phyloP scores from a whole-genome alignment of 78 protist genomes.

The Monosiga brevicollis region DNA sequence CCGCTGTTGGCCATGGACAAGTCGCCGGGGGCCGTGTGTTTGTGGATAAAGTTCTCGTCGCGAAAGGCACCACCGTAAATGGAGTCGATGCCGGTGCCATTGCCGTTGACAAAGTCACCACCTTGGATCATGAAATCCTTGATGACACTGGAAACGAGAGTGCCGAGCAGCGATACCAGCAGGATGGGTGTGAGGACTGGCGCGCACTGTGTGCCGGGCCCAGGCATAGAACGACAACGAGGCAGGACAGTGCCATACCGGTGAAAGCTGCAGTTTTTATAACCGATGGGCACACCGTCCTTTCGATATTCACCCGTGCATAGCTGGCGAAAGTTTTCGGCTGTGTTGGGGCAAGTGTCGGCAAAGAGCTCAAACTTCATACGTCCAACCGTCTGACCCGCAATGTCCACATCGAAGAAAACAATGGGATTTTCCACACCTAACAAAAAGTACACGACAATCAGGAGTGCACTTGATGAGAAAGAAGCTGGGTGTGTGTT shows the following conservation, averaged over 20 bases:
- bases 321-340: constrained; percentile 68
- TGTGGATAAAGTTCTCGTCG: constrained; percentile 88
- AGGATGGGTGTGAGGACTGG: not conserved
- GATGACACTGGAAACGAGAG: constrained; percentile 30
- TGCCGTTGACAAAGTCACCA: constrained; percentile 68
- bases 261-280: constrained; percentile 79
- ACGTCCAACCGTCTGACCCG: constrained; percentile 65
- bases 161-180: not conserved
- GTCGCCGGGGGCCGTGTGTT: constrained; percentile 78
- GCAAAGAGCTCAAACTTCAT: constrained; percentile 83
- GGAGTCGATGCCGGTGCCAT: constrained; percentile 75
- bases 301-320: constrained; percentile 69
- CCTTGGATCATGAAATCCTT: constrained; percentile 90
- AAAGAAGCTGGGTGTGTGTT: too few species aligned
- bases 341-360: constrained; percentile 80
- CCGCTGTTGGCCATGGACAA: constrained; percentile 89
- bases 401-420: constrained; percentile 81
- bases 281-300: constrained; percentile 66
- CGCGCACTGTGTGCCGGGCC: not conserved
- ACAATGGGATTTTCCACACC: constrained; percentile 77
- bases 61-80: constrained; percentile 80
- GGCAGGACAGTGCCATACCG: constrained; percentile 18
- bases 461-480: too few species aligned
- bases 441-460: too few species aligned
- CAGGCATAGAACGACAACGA: not conserved